Evolutionary conservation across 2,329 filamentous ascomycete species (phyloP), one percentile per base, ranked within the genome.

Genomic region (Xylaria sp.): DNA sequence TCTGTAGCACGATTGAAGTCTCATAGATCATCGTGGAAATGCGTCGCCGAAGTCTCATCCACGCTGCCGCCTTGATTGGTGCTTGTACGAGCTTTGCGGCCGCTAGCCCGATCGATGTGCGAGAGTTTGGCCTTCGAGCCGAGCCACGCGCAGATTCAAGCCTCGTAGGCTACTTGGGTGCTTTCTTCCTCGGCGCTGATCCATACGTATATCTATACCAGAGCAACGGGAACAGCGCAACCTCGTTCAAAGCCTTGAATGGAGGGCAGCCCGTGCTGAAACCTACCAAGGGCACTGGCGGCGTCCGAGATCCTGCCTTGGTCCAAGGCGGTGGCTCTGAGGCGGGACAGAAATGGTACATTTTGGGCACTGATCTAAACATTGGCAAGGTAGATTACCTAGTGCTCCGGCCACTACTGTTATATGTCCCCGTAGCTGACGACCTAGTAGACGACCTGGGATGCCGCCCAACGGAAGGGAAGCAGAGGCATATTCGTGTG

Each of bases 141-240:
- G 68, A 75, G 50, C 59, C 76, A 72, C 72, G 81, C 73, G 75
- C 80, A 46, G 76, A 83, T 52, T 15, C 83, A 0, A 82, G 77
- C 60, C 77, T 87, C 2, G 83, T 82, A 0, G 84, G 85, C 1
- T 88, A 88, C 74, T 77, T 88, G 1, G 85, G 85, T 2, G 85
- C 83, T 9, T 87, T 88, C 76, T 88, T 88, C 74, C 82, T 87
- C 3, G 86, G 86, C 5, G 81, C 84, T 34, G 84, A 86, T 44
- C 86, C 85, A 0, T 84, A 82, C 60, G 82, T 88, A 2, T 88
- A 87, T 74, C 84, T 87, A 68, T 86, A 88, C 72, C 80, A 85
- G 50, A 86, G 84, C 73, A 83, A 86, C 50, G 84, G 84, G 62
- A 87, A 88, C 73, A 82, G 85, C 72, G 79, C 85, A 0, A 74